phyloP scores from a whole-genome alignment of 345 rosid species.

The Brassica nigra region DNA sequence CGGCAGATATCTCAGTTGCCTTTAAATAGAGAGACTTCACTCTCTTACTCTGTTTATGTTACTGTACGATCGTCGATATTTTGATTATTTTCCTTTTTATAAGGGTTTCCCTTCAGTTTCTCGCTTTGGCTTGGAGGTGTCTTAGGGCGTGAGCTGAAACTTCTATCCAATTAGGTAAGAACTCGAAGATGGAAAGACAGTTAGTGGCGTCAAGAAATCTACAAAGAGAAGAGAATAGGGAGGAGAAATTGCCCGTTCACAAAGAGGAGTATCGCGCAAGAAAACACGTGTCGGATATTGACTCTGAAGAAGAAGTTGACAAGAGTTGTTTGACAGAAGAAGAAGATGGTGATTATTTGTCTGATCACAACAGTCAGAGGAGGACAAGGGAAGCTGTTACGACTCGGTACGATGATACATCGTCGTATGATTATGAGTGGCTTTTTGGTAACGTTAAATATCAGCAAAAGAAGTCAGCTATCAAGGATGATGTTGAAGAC shows the following conservation, averaged over 20 bases:
- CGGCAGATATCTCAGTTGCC: background rate
- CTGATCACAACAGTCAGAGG: conserved; percentile 48
- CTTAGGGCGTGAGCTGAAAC: background rate
- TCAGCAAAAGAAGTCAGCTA: background rate
- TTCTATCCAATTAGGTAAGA: background rate
- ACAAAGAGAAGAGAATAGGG: background rate
- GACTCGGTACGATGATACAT: background rate
- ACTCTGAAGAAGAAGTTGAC: conserved; percentile 8
- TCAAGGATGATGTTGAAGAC: background rate
- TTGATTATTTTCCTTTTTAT: background rate
- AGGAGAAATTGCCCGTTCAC: background rate
- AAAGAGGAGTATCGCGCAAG: background rate
- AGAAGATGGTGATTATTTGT: conserved; percentile 29
- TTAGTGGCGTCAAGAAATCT: conserved; percentile 2
- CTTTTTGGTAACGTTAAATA: conserved; percentile 27
- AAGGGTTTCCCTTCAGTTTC: conserved; percentile 1
- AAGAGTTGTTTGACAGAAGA: conserved; percentile 27
- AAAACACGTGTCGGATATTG: conserved; percentile 25
- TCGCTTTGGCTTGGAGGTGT: background rate
- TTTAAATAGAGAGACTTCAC: background rate
- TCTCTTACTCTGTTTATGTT: background rate
- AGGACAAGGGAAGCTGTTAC: conserved; percentile 20
- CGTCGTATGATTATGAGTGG: conserved; percentile 48
- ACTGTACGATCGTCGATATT: background rate
- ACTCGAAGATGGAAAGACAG: conserved; percentile 23